These are phyloP conservation scores for Torulaspora gathmanii DNA, from an alignment of 805 yeast species.

Conservation along the genomic window DNA sequence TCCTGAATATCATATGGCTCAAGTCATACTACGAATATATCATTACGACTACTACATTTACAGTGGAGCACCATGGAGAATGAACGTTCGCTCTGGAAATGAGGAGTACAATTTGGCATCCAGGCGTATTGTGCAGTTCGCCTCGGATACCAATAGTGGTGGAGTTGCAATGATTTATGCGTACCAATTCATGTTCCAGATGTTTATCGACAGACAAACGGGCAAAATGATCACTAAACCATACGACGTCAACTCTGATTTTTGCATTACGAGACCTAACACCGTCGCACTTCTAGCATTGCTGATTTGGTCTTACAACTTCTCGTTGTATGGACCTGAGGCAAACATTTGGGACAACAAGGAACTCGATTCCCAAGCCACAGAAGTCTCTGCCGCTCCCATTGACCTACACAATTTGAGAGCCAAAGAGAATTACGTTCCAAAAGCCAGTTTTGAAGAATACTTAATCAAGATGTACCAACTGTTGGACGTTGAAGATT, in stretches of 20 bases:
- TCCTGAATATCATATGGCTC: slow-evolving; percentile 69
- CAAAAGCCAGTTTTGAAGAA: slow-evolving; percentile 46
- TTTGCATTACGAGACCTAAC: slow-evolving; percentile 40
- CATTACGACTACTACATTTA: slow-evolving; percentile 74
- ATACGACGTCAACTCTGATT: slow-evolving; percentile 51
- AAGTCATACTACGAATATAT: slow-evolving; percentile 63
- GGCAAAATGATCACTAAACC: slow-evolving; percentile 39
- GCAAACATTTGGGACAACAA: slow-evolving; percentile 29
- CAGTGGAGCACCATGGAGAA: slow-evolving; percentile 79
- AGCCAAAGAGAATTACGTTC: slow-evolving; percentile 22
- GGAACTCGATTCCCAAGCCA: slow-evolving; percentile 18
- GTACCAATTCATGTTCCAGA: slow-evolving; percentile 55
- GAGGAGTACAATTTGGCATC: slow-evolving; percentile 47
- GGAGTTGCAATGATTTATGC: slow-evolving; percentile 56
- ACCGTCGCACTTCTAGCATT: slow-evolving; percentile 34
- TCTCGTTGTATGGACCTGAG: slow-evolving; percentile 46
- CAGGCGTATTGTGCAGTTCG: slow-evolving; percentile 38
- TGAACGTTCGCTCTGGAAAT: slow-evolving; percentile 58
- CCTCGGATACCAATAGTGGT: slow-evolving; percentile 41
- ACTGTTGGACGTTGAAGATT: slow-evolving; percentile 32
- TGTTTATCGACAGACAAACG: slow-evolving; percentile 46
- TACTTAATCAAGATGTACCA: slow-evolving; percentile 48
- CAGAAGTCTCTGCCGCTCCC: slow-evolving; percentile 6
- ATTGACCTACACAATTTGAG: background rate
- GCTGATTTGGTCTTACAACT: slow-evolving; percentile 51